A percentile compares a stretch with the other conserved stretches of the same genome.
Evolutionary conservation across 441 rosid genomes (phyloP).

Genomic region (Theobroma grandiflorum): DNA sequence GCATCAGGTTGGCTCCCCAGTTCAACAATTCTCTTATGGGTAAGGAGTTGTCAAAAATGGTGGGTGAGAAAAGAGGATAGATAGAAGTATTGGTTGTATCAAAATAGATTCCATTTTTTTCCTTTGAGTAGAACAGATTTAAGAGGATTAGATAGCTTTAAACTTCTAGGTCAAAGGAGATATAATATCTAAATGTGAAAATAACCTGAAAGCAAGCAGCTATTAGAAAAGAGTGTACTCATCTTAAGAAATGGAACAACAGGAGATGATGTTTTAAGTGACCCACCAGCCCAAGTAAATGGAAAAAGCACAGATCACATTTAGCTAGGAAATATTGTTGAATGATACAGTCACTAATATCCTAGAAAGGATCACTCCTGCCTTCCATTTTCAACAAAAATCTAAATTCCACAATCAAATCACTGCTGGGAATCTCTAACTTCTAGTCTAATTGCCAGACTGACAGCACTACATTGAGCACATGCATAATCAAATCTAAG

Average conservation of each 20-base stretch:
- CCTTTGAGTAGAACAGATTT: background rate
- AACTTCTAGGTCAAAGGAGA: background rate
- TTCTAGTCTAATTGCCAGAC: background rate
- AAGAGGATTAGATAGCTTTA: background rate
- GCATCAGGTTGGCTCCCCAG: background rate
- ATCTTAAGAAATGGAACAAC: background rate
- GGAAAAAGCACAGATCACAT: background rate
- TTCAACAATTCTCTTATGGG: background rate
- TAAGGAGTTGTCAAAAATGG: background rate
- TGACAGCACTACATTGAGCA: background rate
- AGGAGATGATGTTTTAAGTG: background rate
- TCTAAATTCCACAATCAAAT: background rate
- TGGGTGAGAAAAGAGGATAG: background rate
- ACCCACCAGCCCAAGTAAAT: background rate
- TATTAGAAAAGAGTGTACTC: no score
- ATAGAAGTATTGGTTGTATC: background rate
- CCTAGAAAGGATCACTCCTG: background rate
- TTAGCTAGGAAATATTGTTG: background rate
- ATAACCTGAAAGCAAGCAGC: background rate
- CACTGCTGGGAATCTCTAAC: constrained; percentile 11
- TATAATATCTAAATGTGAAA: background rate
- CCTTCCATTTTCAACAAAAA: background rate
- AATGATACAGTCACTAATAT: background rate
- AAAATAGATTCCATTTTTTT: background rate
- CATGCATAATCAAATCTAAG: constrained; percentile 1